Evolutionary conservation across 306 rosid species (phyloP).

Genomic region (Lathyrus aphaca): DNA sequence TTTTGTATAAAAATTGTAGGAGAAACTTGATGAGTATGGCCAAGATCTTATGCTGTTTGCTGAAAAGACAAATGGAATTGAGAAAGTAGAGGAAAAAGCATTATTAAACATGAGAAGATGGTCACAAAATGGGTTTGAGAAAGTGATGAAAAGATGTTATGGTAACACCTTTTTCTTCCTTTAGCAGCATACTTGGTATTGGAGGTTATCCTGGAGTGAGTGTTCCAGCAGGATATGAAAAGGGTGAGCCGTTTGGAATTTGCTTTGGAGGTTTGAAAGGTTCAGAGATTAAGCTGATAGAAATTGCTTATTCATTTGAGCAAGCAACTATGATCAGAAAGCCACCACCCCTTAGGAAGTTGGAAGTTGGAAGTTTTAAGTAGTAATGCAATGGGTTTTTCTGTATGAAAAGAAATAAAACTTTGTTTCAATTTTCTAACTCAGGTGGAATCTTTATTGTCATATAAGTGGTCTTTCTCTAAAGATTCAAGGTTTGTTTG

Average conservation of each 20-base stretch:
- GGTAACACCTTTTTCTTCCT: slow-evolving; percentile 41
- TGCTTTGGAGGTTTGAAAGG: slow-evolving; percentile 71
- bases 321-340: slow-evolving; percentile 56
- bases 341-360: background rate
- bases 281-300: slow-evolving; percentile 63
- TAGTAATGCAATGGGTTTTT: background rate
- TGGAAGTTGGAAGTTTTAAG: background rate
- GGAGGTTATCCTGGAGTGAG: slow-evolving; percentile 74
- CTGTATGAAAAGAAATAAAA: background rate
- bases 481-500: no score
- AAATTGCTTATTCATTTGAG: slow-evolving; percentile 69
- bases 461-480: no score
- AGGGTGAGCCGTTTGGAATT: slow-evolving; percentile 60
- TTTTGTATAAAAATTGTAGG: slow-evolving; percentile 37
- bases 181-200: slow-evolving; percentile 49
- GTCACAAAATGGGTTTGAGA: slow-evolving; percentile 45
- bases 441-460: no score
- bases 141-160: slow-evolving; percentile 52
- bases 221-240: slow-evolving; percentile 67
- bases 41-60: slow-evolving; percentile 44
- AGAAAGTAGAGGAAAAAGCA: slow-evolving; percentile 24
- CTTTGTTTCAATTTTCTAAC: background rate
- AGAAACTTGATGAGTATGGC: slow-evolving; percentile 43
- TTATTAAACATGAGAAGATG: slow-evolving; percentile 33
- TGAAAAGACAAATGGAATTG: slow-evolving; percentile 41